A percentile compares a stretch with the other conserved stretches of the same genome.
These are phyloP conservation scores for Mortierella sp. DNA, from an alignment of 371 early-diverging fungal genomes.

Conservation along the genomic window DNA sequence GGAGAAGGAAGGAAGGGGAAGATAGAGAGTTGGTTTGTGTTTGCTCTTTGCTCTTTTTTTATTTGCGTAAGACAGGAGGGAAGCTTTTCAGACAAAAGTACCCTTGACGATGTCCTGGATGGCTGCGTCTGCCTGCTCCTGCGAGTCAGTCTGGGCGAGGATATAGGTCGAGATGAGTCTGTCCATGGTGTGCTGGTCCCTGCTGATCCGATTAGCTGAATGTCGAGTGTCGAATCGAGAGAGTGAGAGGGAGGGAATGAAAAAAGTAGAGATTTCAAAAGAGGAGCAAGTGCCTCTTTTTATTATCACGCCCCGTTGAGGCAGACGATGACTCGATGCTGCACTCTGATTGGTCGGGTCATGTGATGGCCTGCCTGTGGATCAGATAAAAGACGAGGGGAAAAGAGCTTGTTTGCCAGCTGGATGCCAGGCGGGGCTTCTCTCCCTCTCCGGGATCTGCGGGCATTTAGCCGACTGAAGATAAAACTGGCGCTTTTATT, in stretches of 20 bases:
- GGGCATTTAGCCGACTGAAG: no score
- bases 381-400: background rate
- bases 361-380: background rate
- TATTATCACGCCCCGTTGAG: background rate
- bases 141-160: conserved; percentile 56
- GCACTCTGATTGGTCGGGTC: background rate
- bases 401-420: no score
- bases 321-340: background rate
- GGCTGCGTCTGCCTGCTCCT: conserved; percentile 58
- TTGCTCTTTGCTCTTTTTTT: background rate
- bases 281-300: background rate
- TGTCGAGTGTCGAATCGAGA: conserved; percentile 11
- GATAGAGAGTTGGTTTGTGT: background rate
- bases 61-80: background rate
- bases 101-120: conserved; percentile 58
- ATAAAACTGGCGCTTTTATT: no score
- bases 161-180: conserved; percentile 58
- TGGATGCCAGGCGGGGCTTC: no score
- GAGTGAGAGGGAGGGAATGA: background rate
- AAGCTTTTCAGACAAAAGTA: background rate
- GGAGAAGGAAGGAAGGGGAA: background rate
- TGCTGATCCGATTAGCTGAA: conserved; percentile 5
- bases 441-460: no score
- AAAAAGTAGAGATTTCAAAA: background rate
- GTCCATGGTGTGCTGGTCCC: conserved; percentile 40